These are phyloP conservation scores for Microthlaspi erraticum DNA, from an alignment of 345 rosid genomes.

Conservation along the genomic window DNA sequence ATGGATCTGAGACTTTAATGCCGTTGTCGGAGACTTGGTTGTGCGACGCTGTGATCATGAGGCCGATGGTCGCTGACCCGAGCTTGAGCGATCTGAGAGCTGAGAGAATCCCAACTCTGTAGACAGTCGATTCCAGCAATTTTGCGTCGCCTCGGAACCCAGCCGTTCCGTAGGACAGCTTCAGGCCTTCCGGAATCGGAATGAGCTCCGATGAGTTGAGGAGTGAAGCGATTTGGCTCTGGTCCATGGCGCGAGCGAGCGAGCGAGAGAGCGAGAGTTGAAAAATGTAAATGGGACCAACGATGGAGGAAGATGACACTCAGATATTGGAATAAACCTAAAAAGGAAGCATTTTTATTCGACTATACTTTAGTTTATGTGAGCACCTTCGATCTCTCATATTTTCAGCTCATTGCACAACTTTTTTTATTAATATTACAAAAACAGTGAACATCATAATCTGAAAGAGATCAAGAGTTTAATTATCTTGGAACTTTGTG, in stretches of 20 bases:
- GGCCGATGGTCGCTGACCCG: constrained; percentile 59
- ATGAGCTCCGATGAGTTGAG: constrained; percentile 56
- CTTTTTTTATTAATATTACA: neutral
- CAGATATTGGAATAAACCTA: neutral
- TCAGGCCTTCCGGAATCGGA: constrained; percentile 66
- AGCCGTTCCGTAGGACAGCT: constrained; percentile 84
- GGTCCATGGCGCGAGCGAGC: constrained; percentile 57
- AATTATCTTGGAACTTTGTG: constrained; percentile 23
- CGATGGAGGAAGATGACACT: neutral
- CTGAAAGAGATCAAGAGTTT: neutral
- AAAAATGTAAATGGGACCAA: neutral
- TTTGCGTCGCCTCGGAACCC: constrained; percentile 87
- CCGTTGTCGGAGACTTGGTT: constrained; percentile 86
- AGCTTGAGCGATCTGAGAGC: constrained; percentile 85
- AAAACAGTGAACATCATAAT: neutral
- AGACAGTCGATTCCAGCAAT: constrained; percentile 71
- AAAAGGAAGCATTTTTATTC: constrained; percentile 28
- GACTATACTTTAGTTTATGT: neutral
- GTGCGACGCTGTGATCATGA: constrained; percentile 97
- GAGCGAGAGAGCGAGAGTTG: constrained; percentile 13
- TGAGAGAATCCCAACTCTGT: constrained; percentile 80
- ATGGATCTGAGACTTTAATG: constrained; percentile 82
- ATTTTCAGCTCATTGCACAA: neutral
- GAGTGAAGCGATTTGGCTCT: constrained; percentile 55
- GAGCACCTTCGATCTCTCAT: neutral